These are phyloP conservation scores for Arthrobotrys musiformis DNA, from an alignment of 2,329 filamentous ascomycete genomes.

Conservation along the genomic window DNA sequence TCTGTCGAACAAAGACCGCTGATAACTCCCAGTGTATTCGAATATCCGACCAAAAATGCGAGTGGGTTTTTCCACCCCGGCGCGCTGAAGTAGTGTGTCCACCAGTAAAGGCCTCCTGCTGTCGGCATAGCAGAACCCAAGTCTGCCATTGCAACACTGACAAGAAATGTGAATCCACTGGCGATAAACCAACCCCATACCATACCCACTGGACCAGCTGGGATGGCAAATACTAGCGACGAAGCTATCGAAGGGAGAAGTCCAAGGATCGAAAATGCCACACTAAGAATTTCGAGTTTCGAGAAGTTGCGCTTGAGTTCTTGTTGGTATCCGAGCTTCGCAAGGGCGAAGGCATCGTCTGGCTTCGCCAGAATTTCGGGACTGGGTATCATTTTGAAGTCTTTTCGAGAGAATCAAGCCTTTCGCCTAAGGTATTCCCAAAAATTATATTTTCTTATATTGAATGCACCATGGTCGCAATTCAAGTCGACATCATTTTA, in stretches of 20 bases:
- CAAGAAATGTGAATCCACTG: slow-evolving; percentile 69
- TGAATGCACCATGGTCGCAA: slow-evolving; percentile 21
- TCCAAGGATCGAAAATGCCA: slow-evolving; percentile 72
- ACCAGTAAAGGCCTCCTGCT: slow-evolving; percentile 69
- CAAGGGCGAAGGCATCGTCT: slow-evolving; percentile 38
- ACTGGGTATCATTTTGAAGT: slow-evolving; percentile 23
- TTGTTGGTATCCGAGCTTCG: slow-evolving; percentile 63
- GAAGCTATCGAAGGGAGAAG: slow-evolving; percentile 70
- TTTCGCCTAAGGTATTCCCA: not conserved
- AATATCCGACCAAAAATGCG: slow-evolving; percentile 52
- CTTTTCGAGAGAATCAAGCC: not conserved
- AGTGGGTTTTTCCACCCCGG: slow-evolving; percentile 69
- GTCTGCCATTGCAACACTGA: slow-evolving; percentile 70
- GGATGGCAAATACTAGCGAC: slow-evolving; percentile 70
- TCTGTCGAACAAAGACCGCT: slow-evolving; percentile 73
- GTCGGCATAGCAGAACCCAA: slow-evolving; percentile 59
- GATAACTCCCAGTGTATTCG: slow-evolving; percentile 63
- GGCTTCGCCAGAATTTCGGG: slow-evolving; percentile 36
- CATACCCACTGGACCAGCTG: slow-evolving; percentile 71
- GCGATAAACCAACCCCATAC: slow-evolving; percentile 73
- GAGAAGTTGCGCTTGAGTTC: slow-evolving; percentile 72
- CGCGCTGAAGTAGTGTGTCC: slow-evolving; percentile 71
- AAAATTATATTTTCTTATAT: not conserved
- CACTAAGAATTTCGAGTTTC: slow-evolving; percentile 71
- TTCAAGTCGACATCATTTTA: not conserved